Percentiles rank a stretch among this genome's conserved stretches.
These are phyloP conservation scores for Plasmodium gallinaceum DNA, from an alignment of 169 alveolate genomes.

Conservation along the genomic window DNA sequence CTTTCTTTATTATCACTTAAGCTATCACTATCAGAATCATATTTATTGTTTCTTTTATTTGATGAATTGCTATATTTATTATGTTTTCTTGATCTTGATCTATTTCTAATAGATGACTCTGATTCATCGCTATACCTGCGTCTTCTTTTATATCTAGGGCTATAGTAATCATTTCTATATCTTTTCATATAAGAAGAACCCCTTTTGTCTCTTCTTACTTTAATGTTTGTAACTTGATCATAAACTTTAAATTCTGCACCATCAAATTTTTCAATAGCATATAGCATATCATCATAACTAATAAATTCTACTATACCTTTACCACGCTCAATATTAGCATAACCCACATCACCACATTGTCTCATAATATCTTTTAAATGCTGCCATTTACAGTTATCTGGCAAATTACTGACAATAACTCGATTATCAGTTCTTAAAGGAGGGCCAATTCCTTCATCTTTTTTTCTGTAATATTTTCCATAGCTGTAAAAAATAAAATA, in stretches of 20 bases:
- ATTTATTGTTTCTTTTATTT: conserved; percentile 39
- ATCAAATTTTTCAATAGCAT: conserved; percentile 84
- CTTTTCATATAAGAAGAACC: conserved; percentile 57
- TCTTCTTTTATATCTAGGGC: conserved; percentile 62
- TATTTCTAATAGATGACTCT: conserved; percentile 40
- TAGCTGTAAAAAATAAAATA: conserved; percentile 34
- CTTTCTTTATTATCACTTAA: conserved; percentile 35
- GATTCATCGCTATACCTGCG: conserved; percentile 74
- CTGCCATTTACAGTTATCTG: conserved; percentile 89
- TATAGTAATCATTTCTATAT: conserved; percentile 53
- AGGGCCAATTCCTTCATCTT: conserved; percentile 68
- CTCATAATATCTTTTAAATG: conserved; percentile 89
- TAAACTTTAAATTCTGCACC: conserved; percentile 82
- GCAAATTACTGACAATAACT: conserved; percentile 83
- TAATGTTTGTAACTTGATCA: conserved; percentile 77
- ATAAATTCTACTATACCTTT: conserved; percentile 84
- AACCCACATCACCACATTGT: conserved; percentile 88
- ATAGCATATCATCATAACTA: conserved; percentile 81
- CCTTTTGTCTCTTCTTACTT: conserved; percentile 74
- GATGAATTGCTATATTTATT: conserved; percentile 58
- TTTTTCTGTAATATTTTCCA: conserved; percentile 65
- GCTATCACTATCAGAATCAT: conserved; percentile 39
- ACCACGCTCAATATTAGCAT: conserved; percentile 84
- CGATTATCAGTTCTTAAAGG: conserved; percentile 85
- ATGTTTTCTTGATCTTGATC: conserved; percentile 50